A percentile compares a stretch with the other conserved stretches of the same genome.
phyloP scores from a whole-genome alignment of 495 filamentous ascomycete species.

The Penicillium paradoxum region DNA sequence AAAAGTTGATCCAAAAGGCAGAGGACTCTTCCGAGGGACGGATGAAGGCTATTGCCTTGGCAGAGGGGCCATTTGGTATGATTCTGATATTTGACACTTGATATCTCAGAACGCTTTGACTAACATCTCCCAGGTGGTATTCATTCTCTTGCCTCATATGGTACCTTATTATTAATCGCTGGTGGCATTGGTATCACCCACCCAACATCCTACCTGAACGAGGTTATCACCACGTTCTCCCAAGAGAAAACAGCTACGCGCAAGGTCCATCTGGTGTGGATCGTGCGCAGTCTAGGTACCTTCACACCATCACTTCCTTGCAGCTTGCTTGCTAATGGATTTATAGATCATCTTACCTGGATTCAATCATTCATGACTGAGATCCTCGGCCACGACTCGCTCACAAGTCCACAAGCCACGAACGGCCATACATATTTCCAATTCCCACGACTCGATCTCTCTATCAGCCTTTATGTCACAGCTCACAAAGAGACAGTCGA shows the following conservation, averaged over 20 bases:
- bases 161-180: conserved; percentile 51
- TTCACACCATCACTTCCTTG: background rate
- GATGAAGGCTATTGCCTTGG: conserved; percentile 44
- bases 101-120: background rate
- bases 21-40: conserved; percentile 32
- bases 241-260: conserved; percentile 40
- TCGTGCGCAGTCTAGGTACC: conserved; percentile 37
- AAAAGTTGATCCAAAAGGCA: conserved; percentile 44
- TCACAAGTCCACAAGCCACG: conserved; percentile 15
- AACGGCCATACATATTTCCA: conserved; percentile 32
- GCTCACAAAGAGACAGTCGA: conserved; percentile 22
- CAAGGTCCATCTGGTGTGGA: conserved; percentile 38
- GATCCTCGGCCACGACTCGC: conserved; percentile 32
- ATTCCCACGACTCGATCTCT: conserved; percentile 29
- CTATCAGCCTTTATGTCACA: conserved; percentile 35
- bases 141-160: conserved; percentile 47
- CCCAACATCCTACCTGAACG: conserved; percentile 49
- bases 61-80: conserved; percentile 55
- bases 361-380: conserved; percentile 43
- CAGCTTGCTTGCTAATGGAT: background rate
- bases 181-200: conserved; percentile 59
- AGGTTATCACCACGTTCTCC: conserved; percentile 41
- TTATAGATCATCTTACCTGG: conserved; percentile 40
- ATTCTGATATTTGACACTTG: too few species aligned
- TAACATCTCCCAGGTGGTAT: conserved; percentile 34